Evolutionary conservation across 2,329 filamentous ascomycete genomes (phyloP), one percentile per base, ranked within the genome.

Genomic region (Ophiobolus disseminans): DNA sequence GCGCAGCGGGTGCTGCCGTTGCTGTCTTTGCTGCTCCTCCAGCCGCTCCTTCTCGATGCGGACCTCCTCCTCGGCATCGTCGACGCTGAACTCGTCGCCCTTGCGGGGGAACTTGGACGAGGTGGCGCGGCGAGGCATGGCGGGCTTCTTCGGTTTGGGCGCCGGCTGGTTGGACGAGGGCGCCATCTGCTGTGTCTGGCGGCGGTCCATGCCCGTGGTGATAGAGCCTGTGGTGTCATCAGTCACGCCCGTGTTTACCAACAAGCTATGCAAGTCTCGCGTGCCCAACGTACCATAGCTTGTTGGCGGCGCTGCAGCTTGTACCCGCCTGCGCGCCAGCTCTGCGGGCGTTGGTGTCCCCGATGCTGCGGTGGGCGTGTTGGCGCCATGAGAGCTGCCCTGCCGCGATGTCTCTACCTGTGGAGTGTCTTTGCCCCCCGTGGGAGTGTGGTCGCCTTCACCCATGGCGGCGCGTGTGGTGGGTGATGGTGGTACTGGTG

Each of bases 71-170:
- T 86, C 79, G 66, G 91, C 91, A 70, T 97, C 93, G 68, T 97
- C 92, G 38, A 90, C 90, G 0, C 92, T 97, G 75, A 96, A 97
- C 51, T 93, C 81, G 54, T 89, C 89, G 22, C 92, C 90, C 44
- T 90, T 87, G 68, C 93, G 85, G 2, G 91, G 91, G 31, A 85
- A 85, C 63, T 85, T 80, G 41, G 77, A 89, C 19, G 90, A 91
- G 1, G 90, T 93, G 48, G 86, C 80, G 53, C 91, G 86, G 60
- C 90, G 87, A 48, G 83, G 73, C 73, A 93, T 83, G 9, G 82
- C 76, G 14, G 91, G 91, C 70, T 93, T 95, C 69, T 84, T 86
- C 11, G 86, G 80, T 48, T 71, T 72, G 20, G 57, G 28, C 7
- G 48, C 38, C 21, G 52, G 43, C 30, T 56, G 55, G 9, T 68